A percentile compares a stretch with the other conserved stretches of the same genome.
Conservation (phyloP, 352 stramenopile species). For the Phytophthora megakarya region DNA sequence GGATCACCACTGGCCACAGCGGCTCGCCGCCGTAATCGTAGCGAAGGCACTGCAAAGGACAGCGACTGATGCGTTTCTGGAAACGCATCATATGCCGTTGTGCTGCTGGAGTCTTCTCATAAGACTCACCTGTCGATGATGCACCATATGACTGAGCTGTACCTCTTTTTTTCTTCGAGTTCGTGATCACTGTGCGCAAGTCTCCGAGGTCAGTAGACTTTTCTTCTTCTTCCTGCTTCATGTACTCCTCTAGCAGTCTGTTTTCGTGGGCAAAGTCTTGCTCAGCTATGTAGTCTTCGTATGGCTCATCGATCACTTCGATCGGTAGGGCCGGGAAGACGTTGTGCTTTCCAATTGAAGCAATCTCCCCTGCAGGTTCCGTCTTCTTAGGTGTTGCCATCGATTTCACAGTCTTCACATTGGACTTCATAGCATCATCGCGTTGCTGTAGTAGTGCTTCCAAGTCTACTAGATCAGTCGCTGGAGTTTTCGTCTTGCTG, state of each 20-base stretch:
- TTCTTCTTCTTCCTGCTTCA: conserved; percentile 80
- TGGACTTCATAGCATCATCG: conserved; percentile 64
- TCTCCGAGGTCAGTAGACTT: conserved; percentile 70
- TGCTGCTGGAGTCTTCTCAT: conserved; percentile 77
- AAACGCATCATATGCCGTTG: conserved; percentile 86
- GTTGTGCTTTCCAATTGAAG: conserved; percentile 13
- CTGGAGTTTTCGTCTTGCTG: conserved; percentile 11
- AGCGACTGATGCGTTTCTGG: conserved; percentile 83
- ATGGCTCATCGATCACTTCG: conserved; percentile 80
- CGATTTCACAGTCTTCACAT: conserved; percentile 5
- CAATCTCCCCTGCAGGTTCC: conserved; percentile 1
- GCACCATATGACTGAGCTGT: conserved; percentile 13
- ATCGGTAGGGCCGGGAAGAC: conserved; percentile 68
- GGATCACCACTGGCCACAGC: conserved; percentile 69
- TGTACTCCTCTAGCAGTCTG: conserved; percentile 75
- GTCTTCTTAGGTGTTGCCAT: conserved; percentile 10
- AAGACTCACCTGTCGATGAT: conserved; percentile 59
- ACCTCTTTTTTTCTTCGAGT: conserved; percentile 50
- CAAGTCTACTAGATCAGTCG: conserved; percentile 49
- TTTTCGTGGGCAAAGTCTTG: conserved; percentile 80
- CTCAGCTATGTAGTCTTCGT: conserved; percentile 63
- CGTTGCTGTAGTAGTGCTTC: conserved; percentile 72
- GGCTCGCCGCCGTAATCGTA: conserved; percentile 88
- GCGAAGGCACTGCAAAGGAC: conserved; percentile 76
- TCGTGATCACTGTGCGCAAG: conserved; percentile 62